These are phyloP conservation scores for Cynanchum wilfordii DNA, from an alignment of 257 asterid species.

Conservation along the genomic window DNA sequence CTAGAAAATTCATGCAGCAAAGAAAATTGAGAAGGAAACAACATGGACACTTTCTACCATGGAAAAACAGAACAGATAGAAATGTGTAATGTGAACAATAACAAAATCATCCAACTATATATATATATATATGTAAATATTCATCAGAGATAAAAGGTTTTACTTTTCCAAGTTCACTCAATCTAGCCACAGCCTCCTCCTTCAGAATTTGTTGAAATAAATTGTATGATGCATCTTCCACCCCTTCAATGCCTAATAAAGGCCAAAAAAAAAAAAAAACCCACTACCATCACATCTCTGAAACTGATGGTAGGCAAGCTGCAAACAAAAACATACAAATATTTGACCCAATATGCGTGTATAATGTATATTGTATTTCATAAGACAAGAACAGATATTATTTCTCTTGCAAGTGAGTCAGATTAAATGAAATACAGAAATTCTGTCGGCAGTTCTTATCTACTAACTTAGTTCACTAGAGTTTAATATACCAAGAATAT, in stretches of 20 bases:
- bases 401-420: not conserved
- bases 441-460: no score
- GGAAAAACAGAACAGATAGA: not conserved
- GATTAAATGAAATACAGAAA: no score
- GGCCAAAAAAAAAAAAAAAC: not conserved
- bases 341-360: not conserved
- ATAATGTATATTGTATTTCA: not conserved
- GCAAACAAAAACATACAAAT: not conserved
- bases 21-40: not conserved
- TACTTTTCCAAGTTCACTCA: constrained; percentile 83
- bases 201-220: constrained; percentile 53
- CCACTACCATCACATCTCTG: not conserved
- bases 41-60: not conserved
- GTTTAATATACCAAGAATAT: not conserved
- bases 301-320: not conserved
- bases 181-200: constrained; percentile 82
- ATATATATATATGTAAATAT: not conserved
- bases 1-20: not conserved
- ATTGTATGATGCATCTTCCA: constrained; percentile 27
- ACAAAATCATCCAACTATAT: not conserved
- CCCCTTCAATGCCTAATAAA: constrained; percentile 34
- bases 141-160: constrained; percentile 13
- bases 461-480: not conserved
- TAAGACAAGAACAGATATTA: not conserved
- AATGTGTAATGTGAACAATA: not conserved